Base-by-base conservation (phyloP, 495 filamentous ascomycete species). In the Aspergillus cristatus region DNA sequence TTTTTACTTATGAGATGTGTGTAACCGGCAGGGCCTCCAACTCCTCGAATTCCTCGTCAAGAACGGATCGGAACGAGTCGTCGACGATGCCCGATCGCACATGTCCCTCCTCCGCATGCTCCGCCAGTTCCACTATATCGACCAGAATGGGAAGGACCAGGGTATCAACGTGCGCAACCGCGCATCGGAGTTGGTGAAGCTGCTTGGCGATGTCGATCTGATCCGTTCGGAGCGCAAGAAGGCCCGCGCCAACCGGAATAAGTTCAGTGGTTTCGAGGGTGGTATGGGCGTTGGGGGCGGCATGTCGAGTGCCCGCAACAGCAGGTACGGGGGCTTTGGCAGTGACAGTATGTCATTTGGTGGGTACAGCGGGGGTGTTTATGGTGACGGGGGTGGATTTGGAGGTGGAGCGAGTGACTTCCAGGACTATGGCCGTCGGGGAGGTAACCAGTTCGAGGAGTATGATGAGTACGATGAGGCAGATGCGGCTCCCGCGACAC, bases 31-130 rank as follows among this genome's bases (percentile, higher is more conserved):
- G 79, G 78, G 79, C 34, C 82, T 99, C 14, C 91, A 97, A 68
- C 74, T 99, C 17, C 80, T 99, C 48, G 91, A 99, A 58, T 97
- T 94, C 58, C 74, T 99, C 18, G 82, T 99, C 63, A 97, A 97
- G 72, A 94, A 99, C 54, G 91, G 91, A 35, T 96, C 91, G 16
- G 91, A 99, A 57, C 76, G 94, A 28, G 91, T 99, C 28, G 89
- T 99, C 43, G 91, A 99, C 65, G 93, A 99, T 62, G 93, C 90
- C 31, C 78, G 93, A 41, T 87, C 86, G 36, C 91, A 99, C 57
- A 74, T 97, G 54, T 90, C 87, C 14, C 77, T 96, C 17, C 70
- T 99, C 34, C 95, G 95, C 57, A 99, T 97, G 93, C 77, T 99
- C 28, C 84, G 91, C 37, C 91, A 99, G 54, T 99, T 99, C 62